A percentile compares a stretch with the other conserved stretches of the same genome.
Evolutionary conservation across 192 early-diverging fungal genomes (phyloP).

Genomic region (Coemansia sp.): DNA sequence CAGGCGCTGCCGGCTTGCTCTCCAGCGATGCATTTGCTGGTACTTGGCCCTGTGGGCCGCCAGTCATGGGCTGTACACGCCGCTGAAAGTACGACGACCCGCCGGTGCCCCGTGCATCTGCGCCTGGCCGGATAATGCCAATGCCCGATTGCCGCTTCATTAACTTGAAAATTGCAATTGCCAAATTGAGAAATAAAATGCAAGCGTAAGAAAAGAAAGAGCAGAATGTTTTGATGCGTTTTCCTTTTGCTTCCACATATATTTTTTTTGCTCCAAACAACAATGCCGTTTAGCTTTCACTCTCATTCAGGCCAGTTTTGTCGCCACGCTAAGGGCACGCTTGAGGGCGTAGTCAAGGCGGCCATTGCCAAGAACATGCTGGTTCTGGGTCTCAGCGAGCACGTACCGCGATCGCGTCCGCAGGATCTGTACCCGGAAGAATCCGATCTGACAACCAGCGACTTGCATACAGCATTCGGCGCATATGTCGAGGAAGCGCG

Average conservation of each 20-base stretch:
- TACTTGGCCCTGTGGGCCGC: background rate
- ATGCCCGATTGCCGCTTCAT: conserved; percentile 52
- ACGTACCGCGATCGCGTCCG: conserved; percentile 76
- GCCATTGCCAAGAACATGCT: conserved; percentile 75
- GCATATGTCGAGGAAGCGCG: conserved; percentile 74
- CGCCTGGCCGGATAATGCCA: conserved; percentile 38
- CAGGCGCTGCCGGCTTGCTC: background rate
- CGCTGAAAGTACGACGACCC: conserved; percentile 52
- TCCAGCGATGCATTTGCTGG: background rate
- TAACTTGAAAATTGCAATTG: background rate
- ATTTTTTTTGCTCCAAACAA: background rate
- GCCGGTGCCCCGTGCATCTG: conserved; percentile 21
- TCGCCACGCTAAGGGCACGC: conserved; percentile 78
- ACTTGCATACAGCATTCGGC: conserved; percentile 61
- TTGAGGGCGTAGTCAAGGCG: conserved; percentile 78
- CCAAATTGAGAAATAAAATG: background rate
- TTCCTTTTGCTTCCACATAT: too few relatives aligned
- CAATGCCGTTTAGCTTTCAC: conserved; percentile 83
- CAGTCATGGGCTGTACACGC: conserved; percentile 28
- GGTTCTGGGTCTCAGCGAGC: conserved; percentile 84
- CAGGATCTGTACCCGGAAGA: conserved; percentile 96
- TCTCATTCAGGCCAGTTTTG: conserved; percentile 97
- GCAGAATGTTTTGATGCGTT: background rate
- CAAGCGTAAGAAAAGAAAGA: background rate
- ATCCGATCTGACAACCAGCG: conserved; percentile 60